Evolutionary conservation across 2,329 filamentous ascomycete species (phyloP).

Genomic region (Fusarium kyushuense): DNA sequence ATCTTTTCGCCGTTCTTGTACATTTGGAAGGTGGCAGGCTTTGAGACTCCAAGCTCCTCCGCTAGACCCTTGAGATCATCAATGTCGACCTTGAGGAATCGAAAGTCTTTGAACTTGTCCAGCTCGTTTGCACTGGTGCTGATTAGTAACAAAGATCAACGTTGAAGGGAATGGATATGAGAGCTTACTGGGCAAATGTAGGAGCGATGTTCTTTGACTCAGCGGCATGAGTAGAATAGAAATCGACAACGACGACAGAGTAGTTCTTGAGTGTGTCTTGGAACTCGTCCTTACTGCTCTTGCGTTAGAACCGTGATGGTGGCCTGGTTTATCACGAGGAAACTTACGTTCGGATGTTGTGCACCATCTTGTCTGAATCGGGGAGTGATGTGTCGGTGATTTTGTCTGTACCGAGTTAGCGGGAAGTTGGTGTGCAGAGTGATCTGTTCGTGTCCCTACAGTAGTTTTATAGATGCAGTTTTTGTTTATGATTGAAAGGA

Average conservation of each 20-base stretch:
- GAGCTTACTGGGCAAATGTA: slow-evolving; percentile 25
- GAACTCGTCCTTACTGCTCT: slow-evolving; percentile 28
- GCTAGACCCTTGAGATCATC: slow-evolving; percentile 24
- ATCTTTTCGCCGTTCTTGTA: slow-evolving; percentile 33
- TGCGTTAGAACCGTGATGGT: not conserved
- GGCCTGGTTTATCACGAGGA: not conserved
- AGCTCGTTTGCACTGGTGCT: slow-evolving; percentile 12
- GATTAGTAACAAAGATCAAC: rapidly evolving
- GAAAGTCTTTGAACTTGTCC: slow-evolving; percentile 37
- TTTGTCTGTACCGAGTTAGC: slow-evolving; percentile 8
- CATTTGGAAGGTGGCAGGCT: slow-evolving; percentile 26
- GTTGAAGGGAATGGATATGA: rapidly evolving
- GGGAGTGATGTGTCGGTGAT: not conserved
- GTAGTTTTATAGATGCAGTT: rapidly evolving
- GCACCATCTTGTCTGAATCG: slow-evolving; percentile 32
- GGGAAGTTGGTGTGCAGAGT: not conserved
- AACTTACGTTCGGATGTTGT: slow-evolving; percentile 32
- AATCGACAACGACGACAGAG: slow-evolving; percentile 28
- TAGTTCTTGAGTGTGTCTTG: slow-evolving; percentile 27
- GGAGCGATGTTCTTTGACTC: slow-evolving; percentile 33
- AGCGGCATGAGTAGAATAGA: slow-evolving; percentile 25
- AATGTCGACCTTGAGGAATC: slow-evolving; percentile 35
- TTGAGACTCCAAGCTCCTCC: slow-evolving; percentile 16
- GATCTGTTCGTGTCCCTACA: not conserved
- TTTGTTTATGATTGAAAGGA: not conserved